Conservation (phyloP, 2,329 filamentous ascomycete species). For the Pseudogymnoascus sp. region DNA sequence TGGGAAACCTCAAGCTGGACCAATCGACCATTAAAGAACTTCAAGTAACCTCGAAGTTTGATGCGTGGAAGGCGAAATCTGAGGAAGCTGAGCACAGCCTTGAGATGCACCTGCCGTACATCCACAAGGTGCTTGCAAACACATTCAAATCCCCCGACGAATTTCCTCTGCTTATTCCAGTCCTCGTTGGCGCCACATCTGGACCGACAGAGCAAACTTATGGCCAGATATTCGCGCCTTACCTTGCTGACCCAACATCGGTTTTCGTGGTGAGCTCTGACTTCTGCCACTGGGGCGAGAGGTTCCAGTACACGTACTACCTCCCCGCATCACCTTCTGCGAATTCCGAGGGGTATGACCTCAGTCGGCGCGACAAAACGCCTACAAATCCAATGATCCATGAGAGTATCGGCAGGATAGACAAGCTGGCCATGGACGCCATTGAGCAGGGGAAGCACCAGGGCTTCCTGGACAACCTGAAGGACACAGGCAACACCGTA, state of each 20-base stretch:
- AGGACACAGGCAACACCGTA: constrained; percentile 76
- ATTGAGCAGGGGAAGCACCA: constrained; percentile 69
- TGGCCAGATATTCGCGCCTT: constrained; percentile 66
- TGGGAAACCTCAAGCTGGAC: constrained; percentile 64
- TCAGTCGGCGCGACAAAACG: constrained; percentile 25
- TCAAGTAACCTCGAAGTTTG: constrained; percentile 46
- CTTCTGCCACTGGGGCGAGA: constrained; percentile 89
- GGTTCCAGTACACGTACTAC: constrained; percentile 81
- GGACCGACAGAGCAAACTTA: constrained; percentile 56
- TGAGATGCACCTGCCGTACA: constrained; percentile 93
- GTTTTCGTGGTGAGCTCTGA: constrained; percentile 88
- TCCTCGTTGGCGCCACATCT: constrained; percentile 73
- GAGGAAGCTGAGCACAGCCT: constrained; percentile 87
- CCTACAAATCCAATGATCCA: constrained; percentile 54
- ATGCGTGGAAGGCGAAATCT: constrained; percentile 53
- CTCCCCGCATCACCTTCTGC: constrained; percentile 37
- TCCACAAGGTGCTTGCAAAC: constrained; percentile 64
- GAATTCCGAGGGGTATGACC: constrained; percentile 28
- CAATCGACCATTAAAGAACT: constrained; percentile 44
- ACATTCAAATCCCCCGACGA: constrained; percentile 41
- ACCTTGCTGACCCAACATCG: constrained; percentile 65
- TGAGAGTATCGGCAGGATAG: constrained; percentile 74
- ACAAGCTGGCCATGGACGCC: constrained; percentile 74
- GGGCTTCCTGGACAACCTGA: constrained; percentile 60
- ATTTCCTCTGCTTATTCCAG: constrained; percentile 72